Evolutionary conservation across 1,284 basidiomycete species (phyloP), one percentile per base, ranked within the genome.

Genomic region (Pyrrhoderma lamaoense): DNA sequence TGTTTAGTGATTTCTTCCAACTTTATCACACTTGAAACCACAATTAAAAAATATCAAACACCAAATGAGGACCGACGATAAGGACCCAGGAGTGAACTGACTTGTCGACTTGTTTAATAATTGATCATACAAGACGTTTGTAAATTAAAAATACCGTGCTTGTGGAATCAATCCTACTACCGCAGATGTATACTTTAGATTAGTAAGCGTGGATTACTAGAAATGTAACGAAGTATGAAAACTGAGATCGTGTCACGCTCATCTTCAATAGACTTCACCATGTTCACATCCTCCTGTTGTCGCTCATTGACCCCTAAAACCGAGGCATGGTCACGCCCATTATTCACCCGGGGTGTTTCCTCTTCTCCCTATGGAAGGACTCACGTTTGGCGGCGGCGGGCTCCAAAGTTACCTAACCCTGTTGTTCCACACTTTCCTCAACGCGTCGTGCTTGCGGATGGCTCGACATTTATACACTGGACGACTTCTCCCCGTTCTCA

Each of bases 351-450:
- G n/a, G 59, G 54, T 49, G 70, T 82, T 43, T 86, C 83, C 1
- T 76, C 70, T 42, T 85, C 85, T 0, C 83, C 85, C 0, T 88
- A 89, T 60, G 85, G 85, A 48, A 77, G 84, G 13, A 79, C 85
- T 0, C 86, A 89, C 66, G 78, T 89, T 58, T 81, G 79, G 77
- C 82, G 80, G 63, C 77, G 77, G 49, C 79, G 85, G 42, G 61
- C 73, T 37, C 77, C 79, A 9, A 66, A 71, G 5, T 73, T 93
- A 1, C 90, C 90, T 2, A 82, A 84, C 56, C 90, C 91, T 2
- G 68, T 91, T 58, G 84, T 91, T 0, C 86, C 89, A 16, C 82
- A 85, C 56, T 93, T 85, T 65, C 84, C 89, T 4, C 90, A 93
- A 66, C 79, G 75, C 53, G 85, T 93, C 55, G 76, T 88, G 52